Base-by-base conservation (phyloP, 176 grass and related monocot genomes). In the Oryza punctata region DNA sequence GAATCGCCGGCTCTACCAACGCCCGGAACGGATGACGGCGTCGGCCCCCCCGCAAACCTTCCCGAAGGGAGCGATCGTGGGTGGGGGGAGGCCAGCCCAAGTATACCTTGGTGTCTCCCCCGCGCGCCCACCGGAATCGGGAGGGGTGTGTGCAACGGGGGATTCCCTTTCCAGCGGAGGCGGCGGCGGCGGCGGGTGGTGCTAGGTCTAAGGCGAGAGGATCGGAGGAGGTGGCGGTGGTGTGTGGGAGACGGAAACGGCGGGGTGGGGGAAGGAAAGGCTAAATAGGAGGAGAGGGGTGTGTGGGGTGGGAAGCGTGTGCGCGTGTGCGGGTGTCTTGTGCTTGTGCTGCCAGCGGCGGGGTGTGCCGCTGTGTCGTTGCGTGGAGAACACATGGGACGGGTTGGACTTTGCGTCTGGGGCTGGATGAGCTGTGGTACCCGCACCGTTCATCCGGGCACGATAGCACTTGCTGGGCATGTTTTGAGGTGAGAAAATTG, bases 171-270 rank as follows among this genome's bases (percentile, higher is more conserved):
- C 69, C 79, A 25, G 67, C 33, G 66, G 79, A 23, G 40, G 37
- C 26, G 67, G 54, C 79, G 35, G 67, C 14, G 67, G 79, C 59
- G 38, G 35, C 41, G 75, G 76, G 27, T 59, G 67, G 9, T 10
- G 40, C 68, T 82, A 82, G 80, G 69, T 72, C 80, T 73, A 72
- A 61, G 67, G 79, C 79, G 54, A 63, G 69, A 68, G 54, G 69
- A 82, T 73, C 69, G 80, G 69, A n/a, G n/a, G n/a, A n/a, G n/a
- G 27, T 10, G 40, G 23, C 4, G 60, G 38, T 29, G 49, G 66
- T 43, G 66, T 40, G 66, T 57, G 47, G 47, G 15, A 43, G 52
- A 70, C 32, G 79, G 67, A 81, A 33, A 50, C 14, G 64, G 29
- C 7, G 16, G 32, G 9, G 10, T 0, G 12, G n/a, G n/a, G n/a